Base-by-base conservation (phyloP, 2,329 filamentous ascomycete genomes). In the Cyanodermella asteris region DNA sequence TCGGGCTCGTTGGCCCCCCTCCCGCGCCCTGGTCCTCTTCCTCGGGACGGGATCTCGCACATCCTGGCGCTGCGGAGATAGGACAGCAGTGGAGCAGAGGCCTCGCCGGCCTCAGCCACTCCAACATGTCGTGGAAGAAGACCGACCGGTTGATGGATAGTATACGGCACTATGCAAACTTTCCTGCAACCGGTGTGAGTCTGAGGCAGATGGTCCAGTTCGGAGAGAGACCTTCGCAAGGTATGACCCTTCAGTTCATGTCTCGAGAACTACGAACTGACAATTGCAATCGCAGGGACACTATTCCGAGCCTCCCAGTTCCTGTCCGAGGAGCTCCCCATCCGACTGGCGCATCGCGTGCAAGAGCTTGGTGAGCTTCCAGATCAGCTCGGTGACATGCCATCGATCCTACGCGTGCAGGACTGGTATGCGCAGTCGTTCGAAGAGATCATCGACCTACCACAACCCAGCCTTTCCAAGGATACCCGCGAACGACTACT, bases 341-440 rank as follows among this genome's bases (percentile, higher is more conserved):
- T 97, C 42, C 77, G 87, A 26, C 62, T 97, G 32, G 87, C 87
- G 40, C 87, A 97, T 53, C 76, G 87, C 35, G 87, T 97, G 31
- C 77, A 91, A 51, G 87, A 97, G 55, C 67, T 97, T 29, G 71
- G 75, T 33, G 76, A 80, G 42, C 60, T 97, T 3, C 87, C 87
- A 18, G 87, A 97, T 62, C 87, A 87, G 28, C 65, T 97, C 33
- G 91, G 80, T 47, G 82, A 94, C 38, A 94, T 97, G 87, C 78
- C 82, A 19, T 94, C 87, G 7, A 91, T 97, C 37, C 72, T 73
- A 47, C 80, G 73, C 43, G 87, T 97, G 37, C 75, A 82, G 47
- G 82, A 94, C 44, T 97, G 87, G 87, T 97, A 97, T 50, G 87
- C 84, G 35, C 87, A 97, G 56, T 97, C 87, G 25, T 97, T 97